These are phyloP conservation scores for Isatis tinctoria DNA, from an alignment of 345 rosid genomes.

Conservation along the genomic window DNA sequence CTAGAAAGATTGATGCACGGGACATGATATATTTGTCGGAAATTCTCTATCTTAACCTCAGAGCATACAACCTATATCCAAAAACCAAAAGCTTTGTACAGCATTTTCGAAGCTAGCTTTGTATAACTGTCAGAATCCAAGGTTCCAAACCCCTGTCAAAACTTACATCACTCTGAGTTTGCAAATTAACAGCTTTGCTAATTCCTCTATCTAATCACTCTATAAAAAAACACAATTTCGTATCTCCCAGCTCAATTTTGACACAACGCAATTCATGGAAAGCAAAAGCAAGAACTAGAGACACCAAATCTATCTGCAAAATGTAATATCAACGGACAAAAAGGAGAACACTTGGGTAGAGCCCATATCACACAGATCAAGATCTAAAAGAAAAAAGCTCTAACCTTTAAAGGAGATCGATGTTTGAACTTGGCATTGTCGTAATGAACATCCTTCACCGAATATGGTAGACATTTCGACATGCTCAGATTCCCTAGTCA, in stretches of 20 bases:
- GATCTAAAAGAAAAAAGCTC: not conserved
- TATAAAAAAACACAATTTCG: not conserved
- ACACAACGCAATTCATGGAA: not conserved
- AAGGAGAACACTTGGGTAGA: slow-evolving; percentile 5
- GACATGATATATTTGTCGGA: not conserved
- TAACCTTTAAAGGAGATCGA: slow-evolving; percentile 68
- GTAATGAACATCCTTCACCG: slow-evolving; percentile 78
- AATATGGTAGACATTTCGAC: slow-evolving; percentile 75
- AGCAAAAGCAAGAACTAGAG: not conserved
- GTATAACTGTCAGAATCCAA: not conserved
- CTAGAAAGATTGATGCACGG: not conserved
- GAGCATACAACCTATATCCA: not conserved
- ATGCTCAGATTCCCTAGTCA: slow-evolving; percentile 32
- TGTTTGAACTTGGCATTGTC: slow-evolving; percentile 95
- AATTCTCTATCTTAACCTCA: not conserved
- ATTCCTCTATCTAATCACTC: not conserved
- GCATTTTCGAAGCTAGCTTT: slow-evolving; percentile 1
- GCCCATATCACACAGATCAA: slow-evolving; percentile 12
- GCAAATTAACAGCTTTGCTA: not conserved
- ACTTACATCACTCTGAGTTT: not conserved
- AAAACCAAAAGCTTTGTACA: not conserved
- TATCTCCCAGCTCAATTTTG: not conserved
- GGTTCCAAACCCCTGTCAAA: not conserved
- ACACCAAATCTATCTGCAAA: not conserved
- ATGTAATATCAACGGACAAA: not conserved